A percentile compares a stretch with the other conserved stretches of the same genome.
phyloP scores from a whole-genome alignment of 2,329 filamentous ascomycete species.

The Arthrobotrys megalospora region DNA sequence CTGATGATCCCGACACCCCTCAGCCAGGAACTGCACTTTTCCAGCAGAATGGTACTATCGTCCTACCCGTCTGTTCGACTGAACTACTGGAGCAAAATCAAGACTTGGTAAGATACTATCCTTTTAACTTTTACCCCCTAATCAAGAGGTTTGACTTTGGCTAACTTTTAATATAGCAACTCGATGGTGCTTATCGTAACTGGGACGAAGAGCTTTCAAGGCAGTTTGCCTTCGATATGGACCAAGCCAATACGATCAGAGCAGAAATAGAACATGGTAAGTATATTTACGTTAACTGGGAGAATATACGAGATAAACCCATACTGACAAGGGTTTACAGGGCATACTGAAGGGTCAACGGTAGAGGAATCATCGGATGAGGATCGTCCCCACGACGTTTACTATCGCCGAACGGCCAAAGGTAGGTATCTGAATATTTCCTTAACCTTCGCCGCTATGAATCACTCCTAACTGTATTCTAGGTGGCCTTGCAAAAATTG shows the following conservation, averaged over 20 bases:
- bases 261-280: constrained; percentile 9
- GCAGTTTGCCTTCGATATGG: constrained; percentile 11
- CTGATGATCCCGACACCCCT: neutral
- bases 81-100: too few relatives aligned
- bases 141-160: neutral
- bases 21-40: neutral
- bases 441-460: neutral
- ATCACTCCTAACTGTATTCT: neutral
- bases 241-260: neutral
- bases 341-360: constrained; percentile 11
- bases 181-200: neutral
- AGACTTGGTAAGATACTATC: neutral
- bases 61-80: neutral
- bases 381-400: neutral
- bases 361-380: neutral
- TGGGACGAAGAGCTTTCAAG: constrained; percentile 2
- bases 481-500: neutral
- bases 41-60: neutral
- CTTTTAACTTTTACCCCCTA: neutral
- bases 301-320: neutral
- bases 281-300: neutral
- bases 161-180: neutral
- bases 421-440: neutral
- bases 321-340: neutral
- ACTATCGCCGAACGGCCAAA: neutral